Base-by-base conservation (phyloP, 2,329 filamentous ascomycete genomes). In the Cadophora gregata region DNA sequence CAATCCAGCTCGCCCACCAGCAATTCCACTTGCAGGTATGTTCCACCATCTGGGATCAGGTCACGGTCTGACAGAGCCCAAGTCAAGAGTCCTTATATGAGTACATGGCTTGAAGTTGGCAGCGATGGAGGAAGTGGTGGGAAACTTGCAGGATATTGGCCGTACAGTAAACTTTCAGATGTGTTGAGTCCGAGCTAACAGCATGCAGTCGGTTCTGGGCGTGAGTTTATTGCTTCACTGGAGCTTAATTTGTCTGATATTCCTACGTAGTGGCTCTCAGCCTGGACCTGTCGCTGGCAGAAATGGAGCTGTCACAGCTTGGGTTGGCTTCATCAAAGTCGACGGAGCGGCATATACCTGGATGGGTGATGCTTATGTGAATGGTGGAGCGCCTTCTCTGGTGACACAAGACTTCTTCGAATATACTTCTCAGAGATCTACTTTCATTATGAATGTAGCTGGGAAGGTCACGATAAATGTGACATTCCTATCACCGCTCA, bases 401-500 rank as follows among this genome's bases (percentile, higher is more conserved):
- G 88, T 86, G 10, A 84, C 85, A 25, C 90, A 93, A 76, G 84
- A 82, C 1, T 81, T 84, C 0, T 88, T 88, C 75, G 84, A 88
- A 68, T 93, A 93, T 76, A 93, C 91, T 0, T 90, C 90, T 0
- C 92, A 90, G 6, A 84, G 84, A 75, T 92, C 89, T 69, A 86
- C 86, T 33, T 93, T 93, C 76, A 87, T 84, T 14, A 87, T 92
- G 80, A 83, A 87, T 68, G 87, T 90, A 7, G 87, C 77, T 42
- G 82, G 83, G 47, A 84, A 85, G 67, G 82, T 93, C 3, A 80
- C 83, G 58, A 81, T 94, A 81, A 90, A 85, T 33, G 83, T 90
- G 55, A 90, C 86, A 0, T 94, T 93, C 74, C 75, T 93, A 45
- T 91, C 89, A 0, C 90, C 91, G 0, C 83, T 93, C n/a, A 89